Percentiles rank a stretch among this genome's conserved stretches.
Conservation (phyloP, 768 basidiomycete species). For the Pholiota molesta region DNA sequence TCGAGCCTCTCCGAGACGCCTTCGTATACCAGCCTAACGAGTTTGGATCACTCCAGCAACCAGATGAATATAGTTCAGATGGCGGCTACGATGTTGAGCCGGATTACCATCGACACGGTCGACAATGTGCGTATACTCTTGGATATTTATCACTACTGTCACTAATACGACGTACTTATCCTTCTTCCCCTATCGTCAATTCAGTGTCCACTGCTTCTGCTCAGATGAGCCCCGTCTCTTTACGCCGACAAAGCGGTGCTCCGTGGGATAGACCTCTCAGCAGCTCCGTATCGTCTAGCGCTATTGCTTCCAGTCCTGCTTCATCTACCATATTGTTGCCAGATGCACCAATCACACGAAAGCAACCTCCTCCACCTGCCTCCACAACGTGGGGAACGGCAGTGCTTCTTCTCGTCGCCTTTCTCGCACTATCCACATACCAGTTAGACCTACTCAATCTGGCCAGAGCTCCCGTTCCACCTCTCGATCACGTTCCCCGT, state of each 20-base stretch:
- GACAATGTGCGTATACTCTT: slow-evolving; percentile 73
- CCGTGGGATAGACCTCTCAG: slow-evolving; percentile 69
- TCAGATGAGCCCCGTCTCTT: slow-evolving; percentile 65
- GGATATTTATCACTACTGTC: slow-evolving; percentile 33
- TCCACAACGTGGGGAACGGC: slow-evolving; percentile 60
- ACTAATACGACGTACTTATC: slow-evolving; percentile 54
- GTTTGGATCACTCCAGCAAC: slow-evolving; percentile 50
- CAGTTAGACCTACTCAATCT: slow-evolving; percentile 65
- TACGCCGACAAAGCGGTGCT: slow-evolving; percentile 65
- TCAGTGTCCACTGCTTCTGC: slow-evolving; percentile 65
- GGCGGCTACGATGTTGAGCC: slow-evolving; percentile 83
- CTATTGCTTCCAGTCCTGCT: slow-evolving; percentile 60
- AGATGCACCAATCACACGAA: slow-evolving; percentile 68
- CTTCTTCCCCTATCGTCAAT: slow-evolving; percentile 53
- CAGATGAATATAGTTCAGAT: slow-evolving; percentile 78
- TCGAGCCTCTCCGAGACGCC: slow-evolving; percentile 60
- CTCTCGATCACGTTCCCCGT: slow-evolving; percentile 91
- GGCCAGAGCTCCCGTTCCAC: slow-evolving; percentile 90
- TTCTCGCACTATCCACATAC: slow-evolving; percentile 83
- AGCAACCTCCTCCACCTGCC: slow-evolving; percentile 45
- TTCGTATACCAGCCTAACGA: slow-evolving; percentile 63
- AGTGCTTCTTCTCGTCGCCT: slow-evolving; percentile 73
- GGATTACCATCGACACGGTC: slow-evolving; percentile 65
- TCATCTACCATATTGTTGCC: slow-evolving; percentile 63
- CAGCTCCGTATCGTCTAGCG: slow-evolving; percentile 57